Evolutionary conservation across 257 asterid genomes (phyloP), one percentile per base, ranked within the genome.

Genomic region (Eustoma russellianum): DNA sequence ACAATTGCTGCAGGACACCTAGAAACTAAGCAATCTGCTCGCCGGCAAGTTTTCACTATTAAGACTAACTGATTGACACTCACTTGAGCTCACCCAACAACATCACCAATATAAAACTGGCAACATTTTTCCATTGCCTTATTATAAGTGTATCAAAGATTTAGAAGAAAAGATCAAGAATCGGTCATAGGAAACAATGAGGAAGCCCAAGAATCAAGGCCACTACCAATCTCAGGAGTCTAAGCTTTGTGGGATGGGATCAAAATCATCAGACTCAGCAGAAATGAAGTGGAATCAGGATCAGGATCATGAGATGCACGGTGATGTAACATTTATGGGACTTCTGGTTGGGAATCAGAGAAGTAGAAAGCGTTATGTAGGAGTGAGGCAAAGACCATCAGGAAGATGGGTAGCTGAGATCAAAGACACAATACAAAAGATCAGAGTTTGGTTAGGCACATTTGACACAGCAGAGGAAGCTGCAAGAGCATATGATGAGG

Each of bases 401-500:
- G 67, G 67, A 13, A 46, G 61, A 54, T 62, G 60, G 55, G 67
- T 62, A 17, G 67, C 67, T 7, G 67, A 62, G 60, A 62, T 62
- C 12, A 62, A 62, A 28, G 67, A 62, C 35, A 53, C 67, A 12
- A 53, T 62, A 0, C 61, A 61, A 9, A 53, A 62, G 67, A 47
- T 62, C 46, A 62, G 67, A 46, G 67, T 62, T 9, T 62, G 67
- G 67, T 53, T 62, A 46, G 67, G 60, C 17, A 62, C 67, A 30
- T 62, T 53, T 45, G 67, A 62, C 17, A 62, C 55, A n/a, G 61
- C 61, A 33, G 67, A 62, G 46, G 61, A 62, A 34, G 67, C 67
- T 53, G 67, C 67, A 11, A 54, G 67, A 14, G 67, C 67, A 15
- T 62, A 62, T 46, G 67, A 62, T 53, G 67, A 62, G 55, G 67